These are phyloP conservation scores for Xenosphaeropsis pyriputrescens DNA, from an alignment of 2,329 filamentous ascomycete genomes.

Conservation along the genomic window DNA sequence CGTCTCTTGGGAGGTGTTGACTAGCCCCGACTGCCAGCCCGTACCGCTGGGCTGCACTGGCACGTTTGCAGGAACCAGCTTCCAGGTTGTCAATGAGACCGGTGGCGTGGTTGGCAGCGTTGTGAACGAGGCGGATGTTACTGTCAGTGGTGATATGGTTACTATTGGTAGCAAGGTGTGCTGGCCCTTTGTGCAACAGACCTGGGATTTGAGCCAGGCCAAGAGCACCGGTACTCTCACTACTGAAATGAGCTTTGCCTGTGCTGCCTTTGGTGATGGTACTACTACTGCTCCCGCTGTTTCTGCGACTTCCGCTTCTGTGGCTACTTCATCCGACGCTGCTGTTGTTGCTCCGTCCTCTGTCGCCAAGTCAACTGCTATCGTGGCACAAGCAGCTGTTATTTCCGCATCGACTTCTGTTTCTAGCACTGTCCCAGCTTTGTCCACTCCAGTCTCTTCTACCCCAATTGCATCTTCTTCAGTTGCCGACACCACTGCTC, in stretches of 20 bases:
- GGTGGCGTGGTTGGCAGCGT: conserved; percentile 36
- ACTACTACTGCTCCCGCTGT: conserved; percentile 2
- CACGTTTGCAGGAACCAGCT: conserved; percentile 41
- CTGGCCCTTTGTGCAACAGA: conserved; percentile 45
- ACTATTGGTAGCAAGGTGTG: conserved; percentile 42
- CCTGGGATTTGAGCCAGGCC: conserved; percentile 28
- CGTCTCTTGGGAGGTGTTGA: conserved; percentile 46
- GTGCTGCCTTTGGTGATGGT: conserved; percentile 10
- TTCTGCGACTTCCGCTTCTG: neutral
- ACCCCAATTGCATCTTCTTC: no score
- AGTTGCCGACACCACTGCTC: no score
- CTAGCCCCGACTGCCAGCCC: conserved; percentile 35
- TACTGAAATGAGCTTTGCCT: conserved; percentile 38
- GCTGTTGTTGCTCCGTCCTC: neutral
- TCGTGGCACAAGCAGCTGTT: no score
- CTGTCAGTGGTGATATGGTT: conserved; percentile 46
- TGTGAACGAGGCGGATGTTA: conserved; percentile 34
- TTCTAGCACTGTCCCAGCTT: no score
- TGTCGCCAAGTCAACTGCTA: no score
- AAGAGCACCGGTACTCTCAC: conserved; percentile 13
- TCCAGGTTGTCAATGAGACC: conserved; percentile 36
- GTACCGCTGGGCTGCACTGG: conserved; percentile 45
- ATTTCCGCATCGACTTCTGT: no score
- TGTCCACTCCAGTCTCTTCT: no score
- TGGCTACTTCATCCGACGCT: neutral